phyloP scores from a whole-genome alignment of 352 stramenopile genomes.

The Phytophthora sojae region DNA sequence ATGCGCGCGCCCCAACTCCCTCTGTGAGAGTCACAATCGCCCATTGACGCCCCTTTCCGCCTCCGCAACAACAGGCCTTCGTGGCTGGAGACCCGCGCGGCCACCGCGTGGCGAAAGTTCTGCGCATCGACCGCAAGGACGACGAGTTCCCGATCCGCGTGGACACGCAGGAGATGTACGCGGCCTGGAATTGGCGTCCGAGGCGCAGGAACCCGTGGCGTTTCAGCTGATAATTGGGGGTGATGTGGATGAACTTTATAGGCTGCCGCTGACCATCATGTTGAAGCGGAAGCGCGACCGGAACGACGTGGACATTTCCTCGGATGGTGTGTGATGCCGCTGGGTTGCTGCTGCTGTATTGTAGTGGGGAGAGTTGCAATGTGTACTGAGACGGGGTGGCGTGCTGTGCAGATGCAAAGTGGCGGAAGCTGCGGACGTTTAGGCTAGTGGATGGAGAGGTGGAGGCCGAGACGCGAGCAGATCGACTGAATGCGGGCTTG shows the following conservation, averaged over 20 bases:
- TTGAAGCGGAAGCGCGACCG: constrained; percentile 73
- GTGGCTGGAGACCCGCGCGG: constrained; percentile 72
- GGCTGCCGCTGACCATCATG: constrained; percentile 72
- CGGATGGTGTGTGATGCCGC: constrained; percentile 37
- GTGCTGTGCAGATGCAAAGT: constrained; percentile 56
- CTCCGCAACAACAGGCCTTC: constrained; percentile 52
- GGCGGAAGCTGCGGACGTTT: constrained; percentile 82
- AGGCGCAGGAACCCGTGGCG: not conserved
- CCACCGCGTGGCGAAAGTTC: constrained; percentile 69
- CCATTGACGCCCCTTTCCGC: not conserved
- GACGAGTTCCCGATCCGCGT: constrained; percentile 66
- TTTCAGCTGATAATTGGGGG: not conserved
- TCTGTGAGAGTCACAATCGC: constrained; percentile 18
- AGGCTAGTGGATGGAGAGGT: constrained; percentile 66
- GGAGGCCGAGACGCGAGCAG: constrained; percentile 61
- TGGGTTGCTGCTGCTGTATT: not conserved
- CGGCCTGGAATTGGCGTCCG: not conserved
- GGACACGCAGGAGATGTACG: constrained; percentile 80
- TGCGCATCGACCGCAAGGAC: constrained; percentile 54
- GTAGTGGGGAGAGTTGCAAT: not conserved
- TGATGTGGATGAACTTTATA: constrained; percentile 22
- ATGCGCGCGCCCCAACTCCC: not conserved
- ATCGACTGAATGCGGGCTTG: constrained; percentile 63
- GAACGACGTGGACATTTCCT: constrained; percentile 55
- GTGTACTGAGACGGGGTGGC: constrained; percentile 6